Evolutionary conservation across 345 rosid species (phyloP), one percentile per base, ranked within the genome.

Genomic region (Chamaenerion angustifolium): DNA sequence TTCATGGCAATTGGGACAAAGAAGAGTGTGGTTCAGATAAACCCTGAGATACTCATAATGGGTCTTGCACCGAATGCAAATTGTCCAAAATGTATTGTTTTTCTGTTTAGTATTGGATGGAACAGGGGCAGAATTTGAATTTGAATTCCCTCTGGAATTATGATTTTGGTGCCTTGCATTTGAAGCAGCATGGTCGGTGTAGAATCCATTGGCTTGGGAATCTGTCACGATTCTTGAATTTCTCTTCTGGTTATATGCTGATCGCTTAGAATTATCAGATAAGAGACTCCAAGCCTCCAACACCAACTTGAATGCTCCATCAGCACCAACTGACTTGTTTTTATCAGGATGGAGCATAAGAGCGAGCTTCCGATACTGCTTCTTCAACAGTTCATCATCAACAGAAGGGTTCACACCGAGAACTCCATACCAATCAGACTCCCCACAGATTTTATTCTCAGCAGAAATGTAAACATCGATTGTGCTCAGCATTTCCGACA

Each of bases 281-380:
- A 92, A 64, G 54, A 82, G 66, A 68, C 67, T 72, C 96, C 95
- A 87, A 51, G 90, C 87, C 68, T 82, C 78, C 0, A 74, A 69
- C 54, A 85, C 71, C 64, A 85, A 63, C 56, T 78, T 78, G 61
- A 92, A 92, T 10, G 98, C 98, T 41, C 98, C 93, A 52, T 80
- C 95, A 0, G 96, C 85, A 15, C 93, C 95, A n/a, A 68, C 54
- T 42, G 76, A 77, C 67, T 80, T 84, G 74, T 81, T 86, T 66
- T 90, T 90, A 67, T 90, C 96, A 8, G 98, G 98, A 58, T 83
- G 98, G 49, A 90, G 87, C 62, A 70, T 45, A 57, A 85, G 67
- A 45, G 74, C 86, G 49, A 85, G 66, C 67, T 79, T 84, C 56
- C 75, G 66, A 47, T 80, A 88, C 57, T 84, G 92, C 62, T 73